Evolutionary conservation across 352 stramenopile genomes (phyloP).

Genomic region (Aphanomyces cochlioides): DNA sequence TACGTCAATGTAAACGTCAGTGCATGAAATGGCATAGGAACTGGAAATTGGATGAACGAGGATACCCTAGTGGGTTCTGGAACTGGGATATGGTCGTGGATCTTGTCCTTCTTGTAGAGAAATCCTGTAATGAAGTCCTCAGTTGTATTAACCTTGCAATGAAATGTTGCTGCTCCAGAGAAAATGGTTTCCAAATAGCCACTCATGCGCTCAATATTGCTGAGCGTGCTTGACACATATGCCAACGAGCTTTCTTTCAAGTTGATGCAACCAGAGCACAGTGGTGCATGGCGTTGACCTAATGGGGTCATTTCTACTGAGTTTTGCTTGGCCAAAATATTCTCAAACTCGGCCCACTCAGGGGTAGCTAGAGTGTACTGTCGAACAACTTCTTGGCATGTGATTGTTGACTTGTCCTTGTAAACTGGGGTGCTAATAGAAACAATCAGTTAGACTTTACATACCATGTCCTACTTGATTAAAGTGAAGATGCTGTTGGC

Average conservation of each 20-base stretch:
- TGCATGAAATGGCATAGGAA: constrained; percentile 84
- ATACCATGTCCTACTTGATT: constrained; percentile 55
- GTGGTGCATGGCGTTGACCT: constrained; percentile 70
- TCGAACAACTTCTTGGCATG: constrained; percentile 74
- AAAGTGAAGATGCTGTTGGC: constrained; percentile 87
- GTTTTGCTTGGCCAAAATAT: constrained; percentile 73
- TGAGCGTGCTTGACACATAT: constrained; percentile 66
- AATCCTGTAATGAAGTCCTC: constrained; percentile 85
- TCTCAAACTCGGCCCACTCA: constrained; percentile 74
- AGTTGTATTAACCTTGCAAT: constrained; percentile 80
- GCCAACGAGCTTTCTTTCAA: constrained; percentile 75
- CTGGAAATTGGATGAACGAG: constrained; percentile 85
- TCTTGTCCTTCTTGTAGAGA: constrained; percentile 89
- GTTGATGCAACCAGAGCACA: constrained; percentile 77
- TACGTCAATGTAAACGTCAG: constrained; percentile 84
- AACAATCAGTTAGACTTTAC: background rate
- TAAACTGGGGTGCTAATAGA: constrained; percentile 59
- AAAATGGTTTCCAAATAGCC: constrained; percentile 83
- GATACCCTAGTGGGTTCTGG: constrained; percentile 78
- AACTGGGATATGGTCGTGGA: constrained; percentile 85
- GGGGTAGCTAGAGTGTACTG: constrained; percentile 65
- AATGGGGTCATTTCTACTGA: constrained; percentile 74
- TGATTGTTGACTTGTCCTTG: constrained; percentile 53
- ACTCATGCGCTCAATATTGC: constrained; percentile 57
- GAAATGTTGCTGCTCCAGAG: constrained; percentile 66